Evolutionary conservation across 2,329 filamentous ascomycete species (phyloP), one percentile per base, ranked within the genome.

Genomic region (Amylocarpus encephaloides): DNA sequence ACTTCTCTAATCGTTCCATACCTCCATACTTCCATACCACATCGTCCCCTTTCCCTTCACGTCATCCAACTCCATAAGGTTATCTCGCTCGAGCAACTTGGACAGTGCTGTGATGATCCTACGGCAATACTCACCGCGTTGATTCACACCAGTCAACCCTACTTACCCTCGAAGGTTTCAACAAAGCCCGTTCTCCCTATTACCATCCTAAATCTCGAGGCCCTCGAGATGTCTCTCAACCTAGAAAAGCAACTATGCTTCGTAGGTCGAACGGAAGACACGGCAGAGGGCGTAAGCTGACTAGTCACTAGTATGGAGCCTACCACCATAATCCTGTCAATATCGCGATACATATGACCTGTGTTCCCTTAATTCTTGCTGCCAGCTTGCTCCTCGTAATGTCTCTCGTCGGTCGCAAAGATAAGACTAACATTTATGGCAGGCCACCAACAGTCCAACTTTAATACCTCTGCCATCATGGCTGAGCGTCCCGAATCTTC

Each of bases 261-360:
- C 71, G 88, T 93, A 80, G 68, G 85, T 70, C 40, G 40, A 22
- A 29, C 13, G 11, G 11, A n/a, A 13, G 15, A 16, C 11, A 12
- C 30, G n/a, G 15, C 33, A 13, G 12, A 47, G 11, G 16, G 22
- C 11, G 13, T 11, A 32, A 29, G 42, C 59, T 60, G 45, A 61
- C 26, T 46, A 22, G 11, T 33, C 39, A 59, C 50, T 59, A 93
- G 88, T 93, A 93, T 73, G 88, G 87, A 67, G 79, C 86, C 52
- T 92, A 93, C 66, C 88, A 93, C 70, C 82, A 87, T 65, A 84
- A 92, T 69, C 71, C 78, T 42, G 78, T 86, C 70, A 93, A 93
- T 67, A 71, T 91, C 52, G 76, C 75, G 58, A 91, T 93, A 64
- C 88, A 93, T 68, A 84, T 90, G 72, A 73, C 81, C 52, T 92